phyloP scores from a whole-genome alignment of 768 basidiomycete genomes.

The Russula virescens region DNA sequence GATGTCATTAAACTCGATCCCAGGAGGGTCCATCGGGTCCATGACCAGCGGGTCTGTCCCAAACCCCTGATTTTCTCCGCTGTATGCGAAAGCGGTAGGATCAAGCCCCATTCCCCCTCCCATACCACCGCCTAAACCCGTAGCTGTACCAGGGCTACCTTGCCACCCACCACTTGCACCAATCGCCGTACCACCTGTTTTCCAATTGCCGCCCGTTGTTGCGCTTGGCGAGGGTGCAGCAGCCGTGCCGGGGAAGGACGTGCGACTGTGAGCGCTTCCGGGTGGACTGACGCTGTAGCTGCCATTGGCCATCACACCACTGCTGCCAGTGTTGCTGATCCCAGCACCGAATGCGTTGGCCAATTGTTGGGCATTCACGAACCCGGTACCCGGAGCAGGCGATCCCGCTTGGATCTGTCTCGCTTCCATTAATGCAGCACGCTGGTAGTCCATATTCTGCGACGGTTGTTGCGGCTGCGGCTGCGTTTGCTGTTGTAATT shows the following conservation, averaged over 20 bases:
- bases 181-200: conserved; percentile 4
- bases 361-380: conserved; percentile 19
- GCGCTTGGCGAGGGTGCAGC: conserved; percentile 21
- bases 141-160: not conserved
- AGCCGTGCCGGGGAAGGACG: conserved; percentile 16
- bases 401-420: conserved; percentile 1
- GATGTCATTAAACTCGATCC: conserved; percentile 25
- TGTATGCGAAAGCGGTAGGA: conserved; percentile 12
- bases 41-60: conserved; percentile 17
- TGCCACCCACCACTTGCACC: conserved; percentile 9
- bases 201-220: conserved; percentile 13
- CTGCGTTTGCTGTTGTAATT: conserved; percentile 28
- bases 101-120: conserved; percentile 15
- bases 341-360: conserved; percentile 18
- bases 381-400: conserved; percentile 13
- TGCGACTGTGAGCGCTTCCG: conserved; percentile 22
- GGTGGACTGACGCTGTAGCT: conserved; percentile 23
- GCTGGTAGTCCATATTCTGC: conserved; percentile 20
- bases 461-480: conserved; percentile 27
- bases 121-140: conserved; percentile 13
- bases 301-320: conserved; percentile 9
- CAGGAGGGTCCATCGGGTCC: conserved; percentile 20
- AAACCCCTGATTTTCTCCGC: conserved; percentile 14
- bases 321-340: not conserved
- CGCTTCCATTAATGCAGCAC: conserved; percentile 17